phyloP scores from a whole-genome alignment of 1,139 yeast species.

The Yamadazyma diddensiae region DNA sequence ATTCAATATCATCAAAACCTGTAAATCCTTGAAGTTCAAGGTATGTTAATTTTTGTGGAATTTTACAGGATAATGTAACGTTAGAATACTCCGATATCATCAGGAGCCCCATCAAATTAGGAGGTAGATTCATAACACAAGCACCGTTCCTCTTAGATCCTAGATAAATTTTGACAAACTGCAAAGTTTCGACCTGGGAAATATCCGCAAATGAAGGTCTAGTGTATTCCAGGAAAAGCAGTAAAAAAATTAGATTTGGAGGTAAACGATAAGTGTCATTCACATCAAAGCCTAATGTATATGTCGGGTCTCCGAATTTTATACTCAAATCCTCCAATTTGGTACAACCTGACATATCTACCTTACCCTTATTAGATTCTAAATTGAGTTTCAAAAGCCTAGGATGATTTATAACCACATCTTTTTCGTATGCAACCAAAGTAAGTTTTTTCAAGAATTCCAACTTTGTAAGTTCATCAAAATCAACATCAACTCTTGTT shows the following conservation, averaged over 20 bases:
- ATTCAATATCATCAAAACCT: not conserved
- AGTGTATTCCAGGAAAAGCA: not conserved
- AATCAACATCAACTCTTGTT: not conserved
- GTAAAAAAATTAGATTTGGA: not conserved
- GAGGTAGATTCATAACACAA: too few relatives aligned
- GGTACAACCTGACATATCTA: slow-evolving; percentile 1
- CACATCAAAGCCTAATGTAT: not conserved
- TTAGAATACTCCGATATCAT: not conserved
- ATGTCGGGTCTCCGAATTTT: too few relatives aligned
- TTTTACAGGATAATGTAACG: too few relatives aligned
- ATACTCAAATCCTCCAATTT: not conserved
- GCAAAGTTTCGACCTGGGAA: not conserved
- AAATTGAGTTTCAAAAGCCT: not conserved
- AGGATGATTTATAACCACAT: slow-evolving; percentile 1
- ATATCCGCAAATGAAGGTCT: not conserved
- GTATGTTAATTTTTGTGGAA: too few relatives aligned
- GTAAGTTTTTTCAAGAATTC: not conserved
- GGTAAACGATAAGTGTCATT: slow-evolving; percentile 1
- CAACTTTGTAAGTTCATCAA: not conserved
- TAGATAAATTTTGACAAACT: not conserved
- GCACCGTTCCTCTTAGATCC: too few relatives aligned
- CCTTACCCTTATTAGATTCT: not conserved
- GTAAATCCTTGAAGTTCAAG: too few relatives aligned
- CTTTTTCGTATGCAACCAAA: not conserved
- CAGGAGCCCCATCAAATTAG: not conserved